Evolutionary conservation across 805 yeast genomes (phyloP), one percentile per base, ranked within the genome.

Genomic region (Cyberlindnera amylophila): DNA sequence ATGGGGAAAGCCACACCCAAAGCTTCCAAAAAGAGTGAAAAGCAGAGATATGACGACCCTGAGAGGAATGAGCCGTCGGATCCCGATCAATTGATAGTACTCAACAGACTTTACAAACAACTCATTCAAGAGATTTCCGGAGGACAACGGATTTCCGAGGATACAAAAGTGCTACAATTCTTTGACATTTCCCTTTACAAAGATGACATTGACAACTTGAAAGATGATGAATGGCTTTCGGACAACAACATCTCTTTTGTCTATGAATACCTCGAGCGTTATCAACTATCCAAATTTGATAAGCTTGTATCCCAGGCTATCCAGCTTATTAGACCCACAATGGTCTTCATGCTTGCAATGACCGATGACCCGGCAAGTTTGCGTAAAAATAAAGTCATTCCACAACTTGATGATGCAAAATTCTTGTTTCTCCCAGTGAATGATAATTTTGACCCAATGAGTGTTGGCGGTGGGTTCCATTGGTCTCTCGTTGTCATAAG

Each of bases 221-320:
- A 69, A 38, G 79, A 81, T 15, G 84, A 75, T 28, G 82, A 82
- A 55, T 85, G 93, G 91, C 63, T 85, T 24, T 81, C 80, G 52
- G 91, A 84, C 54, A 81, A 81, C 53, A 77, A 82, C 51, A 72
- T 85, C 30, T 66, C 83, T 0, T 75, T 82, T 41, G 61, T 81
- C 15, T 85, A 71, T 58, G 88, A 82, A 54, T 70, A 71, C 45
- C 56, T 78, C n/a, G 74, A 70, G 43, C 54, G 66, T 2, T 49
- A 61, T 13, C 58, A 63, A 30, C 43, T 67, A 26, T 45, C 38
- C 36, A 57, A 51, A 44, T 39, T 48, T 42, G 42, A 54, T 36
- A 58, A 54, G 46, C 41, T 55, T 8, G 44, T 60, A 7, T 52
- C 55, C 6, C 50, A 57, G 34, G 64, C 64, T 23, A 75, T 66